Base-by-base conservation (phyloP, 257 asterid species). In the Capsicum chinense region DNA sequence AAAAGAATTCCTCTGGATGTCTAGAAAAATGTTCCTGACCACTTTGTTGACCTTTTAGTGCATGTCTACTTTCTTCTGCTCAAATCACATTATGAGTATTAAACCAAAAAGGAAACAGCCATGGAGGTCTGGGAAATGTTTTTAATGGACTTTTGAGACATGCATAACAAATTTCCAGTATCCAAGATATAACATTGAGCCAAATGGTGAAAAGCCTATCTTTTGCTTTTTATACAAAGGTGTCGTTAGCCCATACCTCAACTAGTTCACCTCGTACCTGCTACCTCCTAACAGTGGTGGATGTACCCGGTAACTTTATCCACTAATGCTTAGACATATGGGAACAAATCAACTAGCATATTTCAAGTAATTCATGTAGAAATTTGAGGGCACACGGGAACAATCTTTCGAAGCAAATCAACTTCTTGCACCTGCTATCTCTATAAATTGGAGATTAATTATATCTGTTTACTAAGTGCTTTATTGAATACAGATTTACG, bases 401-500 rank as follows among this genome's bases (percentile, higher is more conserved):
- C 26, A 26, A 26, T 26, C 26, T 26, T 26, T 26, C 26, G 26
- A 26, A 26, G 26, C 26, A 26, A 26, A 26, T 26, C 26, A 47
- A 44, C 79, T 71, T 11, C 80, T 73, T 73, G 80, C 39, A 37
- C 50, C n/a, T 73, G 62, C 19, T 21, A 62, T 7, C 60, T 74
- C 10, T 74, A 12, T 50, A 74, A 48, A 74, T 50, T 74, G 62
- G n/a, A 9, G 1, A 48, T 2, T 0, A 26, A 26, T 26, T 56
- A 26, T 3, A 7, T 33, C 50, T 50, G 81, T 12, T 74, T 76
- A 76, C 26, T 3, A 52, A 52, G 13, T 76, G 48, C 59, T 83
- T 54, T 48, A 17, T 39, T 68, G 48, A 47, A 1, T 82, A 37
- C 60, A 82, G 84, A 82, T 82, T 44, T 82, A 82, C 5, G 79